phyloP scores from a whole-genome alignment of 495 filamentous ascomycete species.

The Neohortaea acidophila region DNA sequence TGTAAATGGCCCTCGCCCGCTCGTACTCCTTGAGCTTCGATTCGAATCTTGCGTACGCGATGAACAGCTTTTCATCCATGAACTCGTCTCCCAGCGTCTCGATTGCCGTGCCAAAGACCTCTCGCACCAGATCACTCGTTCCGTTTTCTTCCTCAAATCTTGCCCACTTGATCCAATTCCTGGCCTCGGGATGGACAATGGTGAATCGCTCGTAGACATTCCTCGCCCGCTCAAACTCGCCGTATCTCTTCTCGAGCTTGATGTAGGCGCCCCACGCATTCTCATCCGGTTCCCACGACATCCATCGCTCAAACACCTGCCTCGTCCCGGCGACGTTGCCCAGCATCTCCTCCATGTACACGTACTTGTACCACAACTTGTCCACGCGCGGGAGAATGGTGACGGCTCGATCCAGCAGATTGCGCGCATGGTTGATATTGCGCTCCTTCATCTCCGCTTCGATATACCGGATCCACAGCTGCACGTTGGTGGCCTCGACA shows the following conservation, averaged over 20 bases:
- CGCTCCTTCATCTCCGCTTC: slow-evolving; percentile 92
- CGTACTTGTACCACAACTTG: slow-evolving; percentile 98
- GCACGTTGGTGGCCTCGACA: slow-evolving; percentile 71
- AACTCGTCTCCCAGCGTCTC: slow-evolving; percentile 89
- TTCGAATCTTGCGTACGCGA: slow-evolving; percentile 84
- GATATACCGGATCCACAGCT: slow-evolving; percentile 76
- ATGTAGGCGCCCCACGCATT: slow-evolving; percentile 91
- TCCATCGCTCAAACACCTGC: slow-evolving; percentile 95
- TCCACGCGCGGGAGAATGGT: slow-evolving; percentile 80
- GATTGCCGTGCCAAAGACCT: slow-evolving; percentile 80
- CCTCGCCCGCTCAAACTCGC: slow-evolving; percentile 71
- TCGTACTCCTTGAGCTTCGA: slow-evolving; percentile 89
- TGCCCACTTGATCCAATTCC: slow-evolving; percentile 98
- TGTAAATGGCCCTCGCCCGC: slow-evolving; percentile 89
- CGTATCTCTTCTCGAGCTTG: slow-evolving; percentile 89
- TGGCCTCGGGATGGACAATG: slow-evolving; percentile 82
- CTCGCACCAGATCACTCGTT: slow-evolving; percentile 75
- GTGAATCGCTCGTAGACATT: slow-evolving; percentile 83
- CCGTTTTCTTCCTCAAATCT: slow-evolving; percentile 93
- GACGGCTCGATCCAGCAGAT: slow-evolving; percentile 85
- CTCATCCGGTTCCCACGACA: slow-evolving; percentile 95
- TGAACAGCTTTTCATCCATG: slow-evolving; percentile 90
- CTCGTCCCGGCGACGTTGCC: slow-evolving; percentile 83
- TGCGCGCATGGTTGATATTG: slow-evolving; percentile 95
- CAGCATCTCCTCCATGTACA: slow-evolving; percentile 96